A percentile compares a stretch with the other conserved stretches of the same genome.
Conservation (phyloP, 148 eudicot genomes). For the Rhododendron molle region DNA sequence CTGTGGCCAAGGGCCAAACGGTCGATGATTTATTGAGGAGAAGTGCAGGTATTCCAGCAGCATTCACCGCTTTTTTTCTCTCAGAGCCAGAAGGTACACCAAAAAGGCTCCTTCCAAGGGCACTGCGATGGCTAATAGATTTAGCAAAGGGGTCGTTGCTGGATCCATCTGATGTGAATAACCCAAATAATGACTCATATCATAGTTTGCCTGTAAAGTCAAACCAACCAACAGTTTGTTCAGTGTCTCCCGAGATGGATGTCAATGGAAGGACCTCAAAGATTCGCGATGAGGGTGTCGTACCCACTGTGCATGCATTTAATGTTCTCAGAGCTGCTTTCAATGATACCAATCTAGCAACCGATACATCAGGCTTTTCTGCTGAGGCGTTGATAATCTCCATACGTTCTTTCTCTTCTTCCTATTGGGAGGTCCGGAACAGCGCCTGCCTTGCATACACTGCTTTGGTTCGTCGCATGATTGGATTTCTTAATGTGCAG, state of each 20-base stretch:
- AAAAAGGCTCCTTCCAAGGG: conserved; percentile 84
- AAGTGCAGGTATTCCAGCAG: conserved; percentile 99
- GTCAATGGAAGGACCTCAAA: conserved; percentile 47
- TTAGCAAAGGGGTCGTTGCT: conserved; percentile 57
- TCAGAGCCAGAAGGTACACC: conserved; percentile 98
- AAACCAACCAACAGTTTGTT: conserved; percentile 17
- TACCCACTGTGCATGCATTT: conserved; percentile 96
- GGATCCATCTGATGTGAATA: conserved; percentile 30
- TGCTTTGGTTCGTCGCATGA: conserved; percentile 93
- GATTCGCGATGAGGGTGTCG: conserved; percentile 86
- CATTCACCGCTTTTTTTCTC: conserved; percentile 88
- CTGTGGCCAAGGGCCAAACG: conserved; percentile 84
- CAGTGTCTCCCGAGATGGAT: conserved; percentile 18
- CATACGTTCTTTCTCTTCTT: conserved; percentile 78
- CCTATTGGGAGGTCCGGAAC: conserved; percentile 95
- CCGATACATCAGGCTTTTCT: conserved; percentile 92
- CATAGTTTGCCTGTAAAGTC: conserved; percentile 18
- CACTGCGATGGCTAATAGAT: conserved; percentile 80
- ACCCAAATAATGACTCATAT: conserved; percentile 10
- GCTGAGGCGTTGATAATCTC: conserved; percentile 90
- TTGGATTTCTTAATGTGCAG: conserved; percentile 94
- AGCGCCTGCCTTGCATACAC: conserved; percentile 95
- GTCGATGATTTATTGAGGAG: conserved; percentile 95
- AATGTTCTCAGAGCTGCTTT: conserved; percentile 89
- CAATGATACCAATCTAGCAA: conserved; percentile 89